Conservation (phyloP, 306 rosid genomes). For the Amphicarpaea edgeworthii region DNA sequence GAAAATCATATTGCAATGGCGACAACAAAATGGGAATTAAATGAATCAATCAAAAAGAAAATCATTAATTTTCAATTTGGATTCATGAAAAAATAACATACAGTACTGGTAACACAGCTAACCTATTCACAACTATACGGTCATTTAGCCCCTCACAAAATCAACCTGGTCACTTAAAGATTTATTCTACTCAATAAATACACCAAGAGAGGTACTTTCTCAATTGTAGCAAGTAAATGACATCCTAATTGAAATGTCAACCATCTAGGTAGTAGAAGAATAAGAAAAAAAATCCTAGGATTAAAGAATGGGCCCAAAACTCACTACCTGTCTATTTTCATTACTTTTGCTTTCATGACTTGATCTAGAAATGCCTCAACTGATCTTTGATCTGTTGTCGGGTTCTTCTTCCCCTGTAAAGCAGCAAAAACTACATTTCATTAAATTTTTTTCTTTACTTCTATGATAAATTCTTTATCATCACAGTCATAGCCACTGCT, state of each 20-base stretch:
- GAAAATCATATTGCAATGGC: background rate
- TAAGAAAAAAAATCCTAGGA: conserved; percentile 21
- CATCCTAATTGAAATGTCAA: conserved; percentile 20
- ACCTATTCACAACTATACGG: background rate
- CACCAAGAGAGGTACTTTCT: background rate
- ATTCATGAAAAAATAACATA: conserved; percentile 1
- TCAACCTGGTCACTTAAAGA: background rate
- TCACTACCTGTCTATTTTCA: conserved; percentile 87
- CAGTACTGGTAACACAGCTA: conserved; percentile 7
- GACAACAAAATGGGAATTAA: conserved; percentile 13
- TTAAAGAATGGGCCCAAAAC: conserved; percentile 21
- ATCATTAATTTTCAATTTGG: conserved; percentile 4
- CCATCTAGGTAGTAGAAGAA: conserved; percentile 27
- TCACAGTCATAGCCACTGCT: conserved; percentile 8
- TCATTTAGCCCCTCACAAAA: conserved; percentile 16
- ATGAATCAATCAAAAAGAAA: conserved; percentile 5
- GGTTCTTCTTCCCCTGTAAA: conserved; percentile 92
- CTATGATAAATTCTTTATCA: conserved; percentile 12
- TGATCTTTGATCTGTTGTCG: conserved; percentile 68
- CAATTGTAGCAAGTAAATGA: conserved; percentile 15
- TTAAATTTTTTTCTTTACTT: background rate
- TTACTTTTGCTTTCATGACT: conserved; percentile 84
- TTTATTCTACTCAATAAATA: conserved; percentile 9
- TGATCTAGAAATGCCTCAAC: conserved; percentile 72
- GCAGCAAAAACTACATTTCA: conserved; percentile 39